Percentiles rank a stretch among this genome's conserved stretches.
phyloP scores from a whole-genome alignment of 2,329 filamentous ascomycete genomes.

The Fusarium sp. region DNA sequence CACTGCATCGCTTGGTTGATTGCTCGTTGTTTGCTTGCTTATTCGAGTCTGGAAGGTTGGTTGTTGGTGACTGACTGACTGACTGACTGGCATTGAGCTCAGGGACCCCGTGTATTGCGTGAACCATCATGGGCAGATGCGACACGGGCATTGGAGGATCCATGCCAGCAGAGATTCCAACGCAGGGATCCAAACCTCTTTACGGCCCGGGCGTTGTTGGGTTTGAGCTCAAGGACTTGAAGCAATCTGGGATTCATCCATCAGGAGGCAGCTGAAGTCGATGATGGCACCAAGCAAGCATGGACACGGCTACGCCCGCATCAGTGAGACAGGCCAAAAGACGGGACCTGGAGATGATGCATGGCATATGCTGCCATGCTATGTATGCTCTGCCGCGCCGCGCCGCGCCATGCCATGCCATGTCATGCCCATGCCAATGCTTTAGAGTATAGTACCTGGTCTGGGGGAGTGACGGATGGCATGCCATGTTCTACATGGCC shows the following conservation, averaged over 20 bases:
- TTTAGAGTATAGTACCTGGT: background rate
- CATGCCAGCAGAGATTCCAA: constrained; percentile 3
- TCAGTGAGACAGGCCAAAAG: constrained; percentile 33
- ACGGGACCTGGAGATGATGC: constrained; percentile 11
- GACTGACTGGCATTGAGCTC: background rate
- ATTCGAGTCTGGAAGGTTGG: background rate
- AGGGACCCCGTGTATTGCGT: constrained; percentile 1
- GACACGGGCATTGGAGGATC: background rate
- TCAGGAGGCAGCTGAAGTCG: background rate
- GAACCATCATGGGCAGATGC: constrained; percentile 12
- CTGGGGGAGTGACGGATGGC: background rate
- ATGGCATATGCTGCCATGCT: constrained; percentile 19
- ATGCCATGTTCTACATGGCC: constrained; percentile 9
- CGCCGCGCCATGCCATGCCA: constrained; percentile 13
- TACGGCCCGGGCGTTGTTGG: background rate
- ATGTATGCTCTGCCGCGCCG: constrained; percentile 8
- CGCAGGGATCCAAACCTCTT: background rate
- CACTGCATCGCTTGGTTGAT: background rate
- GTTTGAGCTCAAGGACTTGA: background rate
- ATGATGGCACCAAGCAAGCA: constrained; percentile 10
- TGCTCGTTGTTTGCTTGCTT: background rate
- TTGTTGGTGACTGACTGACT: background rate
- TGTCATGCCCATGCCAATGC: constrained; percentile 2
- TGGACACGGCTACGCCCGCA: constrained; percentile 25
- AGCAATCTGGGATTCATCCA: background rate